A percentile compares a stretch with the other conserved stretches of the same genome.
phyloP scores from a whole-genome alignment of 768 basidiomycete species.

The Lactarius vividus region DNA sequence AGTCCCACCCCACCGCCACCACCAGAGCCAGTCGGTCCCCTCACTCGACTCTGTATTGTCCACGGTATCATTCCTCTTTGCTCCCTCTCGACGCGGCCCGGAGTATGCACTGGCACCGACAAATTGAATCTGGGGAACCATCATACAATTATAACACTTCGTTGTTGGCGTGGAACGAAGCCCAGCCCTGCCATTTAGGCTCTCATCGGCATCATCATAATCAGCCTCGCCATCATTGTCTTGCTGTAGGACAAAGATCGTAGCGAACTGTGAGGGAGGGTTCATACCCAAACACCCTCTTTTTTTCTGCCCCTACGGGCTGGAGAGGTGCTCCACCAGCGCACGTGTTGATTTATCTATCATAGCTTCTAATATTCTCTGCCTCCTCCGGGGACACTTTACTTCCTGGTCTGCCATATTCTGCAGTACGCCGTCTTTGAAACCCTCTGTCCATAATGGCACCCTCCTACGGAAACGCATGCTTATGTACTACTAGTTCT shows the following conservation, averaged over 20 bases:
- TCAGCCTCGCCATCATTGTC: neutral
- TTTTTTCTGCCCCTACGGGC: neutral
- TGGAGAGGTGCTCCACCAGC: neutral
- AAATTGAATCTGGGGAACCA: neutral
- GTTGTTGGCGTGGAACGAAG: neutral
- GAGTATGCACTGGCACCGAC: neutral
- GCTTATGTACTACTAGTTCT: conserved; percentile 5
- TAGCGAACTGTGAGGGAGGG: neutral
- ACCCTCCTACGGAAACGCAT: neutral
- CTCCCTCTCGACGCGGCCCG: neutral
- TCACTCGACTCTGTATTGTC: neutral
- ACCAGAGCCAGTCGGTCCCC: neutral
- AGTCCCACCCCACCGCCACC: conserved; percentile 4
- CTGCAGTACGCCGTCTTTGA: neutral
- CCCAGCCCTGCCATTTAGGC: neutral
- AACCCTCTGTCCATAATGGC: neutral
- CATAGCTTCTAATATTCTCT: neutral
- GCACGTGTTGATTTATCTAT: neutral
- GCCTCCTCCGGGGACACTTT: neutral
- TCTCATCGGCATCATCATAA: neutral
- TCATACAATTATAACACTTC: neutral
- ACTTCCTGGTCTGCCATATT: neutral
- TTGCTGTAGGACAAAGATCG: too few species aligned
- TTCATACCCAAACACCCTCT: neutral
- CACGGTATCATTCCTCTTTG: neutral